Percentiles rank a stretch among this genome's conserved stretches.
phyloP scores from a whole-genome alignment of 176 grass and related monocot genomes.

The Bolboschoenus planiculmis region DNA sequence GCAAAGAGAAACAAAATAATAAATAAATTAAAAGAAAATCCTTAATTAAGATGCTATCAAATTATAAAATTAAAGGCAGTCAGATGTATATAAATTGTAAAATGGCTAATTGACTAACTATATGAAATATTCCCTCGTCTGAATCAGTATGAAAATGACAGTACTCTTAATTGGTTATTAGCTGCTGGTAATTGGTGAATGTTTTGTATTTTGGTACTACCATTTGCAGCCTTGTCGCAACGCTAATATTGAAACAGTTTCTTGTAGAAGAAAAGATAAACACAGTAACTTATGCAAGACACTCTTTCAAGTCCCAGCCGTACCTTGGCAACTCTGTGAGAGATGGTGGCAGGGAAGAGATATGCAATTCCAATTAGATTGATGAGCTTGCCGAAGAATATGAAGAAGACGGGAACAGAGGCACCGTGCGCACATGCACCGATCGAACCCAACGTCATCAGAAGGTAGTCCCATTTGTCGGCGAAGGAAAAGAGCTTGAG shows the following conservation, averaged over 20 bases:
- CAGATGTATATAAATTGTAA: neutral
- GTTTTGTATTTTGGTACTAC: neutral
- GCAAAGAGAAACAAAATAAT: neutral
- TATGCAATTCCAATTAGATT: conserved; percentile 95
- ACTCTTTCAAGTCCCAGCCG: neutral
- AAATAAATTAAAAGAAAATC: neutral
- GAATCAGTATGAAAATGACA: neutral
- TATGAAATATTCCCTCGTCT: neutral
- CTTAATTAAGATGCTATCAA: neutral
- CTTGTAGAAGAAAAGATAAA: neutral
- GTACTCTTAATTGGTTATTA: neutral
- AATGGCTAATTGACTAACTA: neutral
- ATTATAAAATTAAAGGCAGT: neutral
- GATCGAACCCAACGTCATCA: conserved; percentile 72
- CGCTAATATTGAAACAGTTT: neutral
- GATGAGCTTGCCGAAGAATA: conserved; percentile 99
- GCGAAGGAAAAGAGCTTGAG: conserved; percentile 97
- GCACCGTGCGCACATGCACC: conserved; percentile 93
- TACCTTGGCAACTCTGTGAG: conserved; percentile 73
- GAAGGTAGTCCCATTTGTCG: conserved; percentile 84
- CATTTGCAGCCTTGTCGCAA: neutral
- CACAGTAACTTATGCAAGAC: neutral
- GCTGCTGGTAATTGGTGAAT: neutral
- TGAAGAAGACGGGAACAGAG: conserved; percentile 98
- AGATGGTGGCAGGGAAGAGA: conserved; percentile 78